Conservation (phyloP, 345 rosid species). For the Sisymbrium irio region DNA sequence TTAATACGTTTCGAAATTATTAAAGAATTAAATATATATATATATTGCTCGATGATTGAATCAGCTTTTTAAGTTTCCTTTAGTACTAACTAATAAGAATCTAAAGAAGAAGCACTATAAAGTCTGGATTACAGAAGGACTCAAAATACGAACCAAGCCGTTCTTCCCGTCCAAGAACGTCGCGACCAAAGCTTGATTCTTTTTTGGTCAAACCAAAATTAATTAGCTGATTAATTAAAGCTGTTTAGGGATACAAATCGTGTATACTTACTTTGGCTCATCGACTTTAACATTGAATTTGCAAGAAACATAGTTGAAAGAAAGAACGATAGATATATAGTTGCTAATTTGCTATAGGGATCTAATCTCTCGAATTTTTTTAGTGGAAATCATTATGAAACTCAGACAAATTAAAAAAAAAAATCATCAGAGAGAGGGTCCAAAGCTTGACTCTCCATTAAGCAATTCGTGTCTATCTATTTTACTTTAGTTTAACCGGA, state of each 20-base stretch:
- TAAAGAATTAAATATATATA: neutral
- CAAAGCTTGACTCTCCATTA: neutral
- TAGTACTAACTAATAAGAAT: neutral
- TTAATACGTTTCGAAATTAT: neutral
- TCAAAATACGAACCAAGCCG: constrained; percentile 12
- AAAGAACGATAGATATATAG: too few species aligned
- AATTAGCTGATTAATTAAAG: too few species aligned
- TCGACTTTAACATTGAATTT: too few species aligned
- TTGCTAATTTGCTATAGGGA: too few species aligned
- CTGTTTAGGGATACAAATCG: too few species aligned
- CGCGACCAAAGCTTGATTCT: constrained; percentile 10
- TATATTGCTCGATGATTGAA: constrained; percentile 19
- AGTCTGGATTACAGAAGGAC: constrained; percentile 1
- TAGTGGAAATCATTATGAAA: too few species aligned
- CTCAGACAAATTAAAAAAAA: too few species aligned
- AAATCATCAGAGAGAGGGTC: neutral
- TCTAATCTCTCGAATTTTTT: too few species aligned
- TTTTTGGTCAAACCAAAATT: too few species aligned
- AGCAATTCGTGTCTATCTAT: neutral
- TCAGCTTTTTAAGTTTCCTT: constrained; percentile 17
- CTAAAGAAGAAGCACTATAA: constrained; percentile 21
- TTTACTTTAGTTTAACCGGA: neutral
- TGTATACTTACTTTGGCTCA: too few species aligned
- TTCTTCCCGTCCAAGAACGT: constrained; percentile 25
- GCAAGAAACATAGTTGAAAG: too few species aligned